phyloP scores from a whole-genome alignment of 202 grass and related monocot species.

The Sporobolus alterniflorus region DNA sequence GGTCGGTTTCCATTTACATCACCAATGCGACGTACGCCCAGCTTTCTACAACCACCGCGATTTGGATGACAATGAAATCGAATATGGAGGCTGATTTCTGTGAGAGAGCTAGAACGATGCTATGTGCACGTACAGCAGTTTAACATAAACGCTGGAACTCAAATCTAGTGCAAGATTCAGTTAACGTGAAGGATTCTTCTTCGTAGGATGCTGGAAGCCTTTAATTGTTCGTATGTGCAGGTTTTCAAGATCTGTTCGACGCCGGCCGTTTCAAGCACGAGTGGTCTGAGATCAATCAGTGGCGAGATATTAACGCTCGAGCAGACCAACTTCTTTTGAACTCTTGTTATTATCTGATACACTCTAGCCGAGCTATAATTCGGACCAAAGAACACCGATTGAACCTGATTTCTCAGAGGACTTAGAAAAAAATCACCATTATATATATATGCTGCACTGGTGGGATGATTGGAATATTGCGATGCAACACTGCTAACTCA shows the following conservation, averaged over 20 bases:
- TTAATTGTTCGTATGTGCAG: conserved; percentile 20
- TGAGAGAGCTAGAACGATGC: background rate
- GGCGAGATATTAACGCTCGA: conserved; percentile 13
- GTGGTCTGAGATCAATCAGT: conserved; percentile 36
- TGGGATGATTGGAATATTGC: background rate
- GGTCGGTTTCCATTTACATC: conserved; percentile 26
- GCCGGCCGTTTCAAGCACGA: background rate
- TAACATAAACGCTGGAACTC: conserved; percentile 12
- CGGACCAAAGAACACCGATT: background rate
- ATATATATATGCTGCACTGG: background rate
- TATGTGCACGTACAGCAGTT: background rate
- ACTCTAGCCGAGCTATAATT: background rate
- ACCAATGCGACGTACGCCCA: background rate
- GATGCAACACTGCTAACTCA: background rate
- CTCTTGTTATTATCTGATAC: background rate
- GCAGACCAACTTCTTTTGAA: background rate
- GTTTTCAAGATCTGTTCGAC: conserved; percentile 31
- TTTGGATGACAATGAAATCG: conserved; percentile 3
- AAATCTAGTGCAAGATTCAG: conserved; percentile 13
- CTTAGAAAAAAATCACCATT: background rate
- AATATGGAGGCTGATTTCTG: conserved; percentile 3
- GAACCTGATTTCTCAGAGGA: background rate
- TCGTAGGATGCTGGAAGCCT: conserved; percentile 8
- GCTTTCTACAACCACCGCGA: conserved; percentile 37
- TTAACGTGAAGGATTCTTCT: background rate